These are phyloP conservation scores for Knoxia roxburghii DNA, from an alignment of 257 asterid species.

Conservation along the genomic window DNA sequence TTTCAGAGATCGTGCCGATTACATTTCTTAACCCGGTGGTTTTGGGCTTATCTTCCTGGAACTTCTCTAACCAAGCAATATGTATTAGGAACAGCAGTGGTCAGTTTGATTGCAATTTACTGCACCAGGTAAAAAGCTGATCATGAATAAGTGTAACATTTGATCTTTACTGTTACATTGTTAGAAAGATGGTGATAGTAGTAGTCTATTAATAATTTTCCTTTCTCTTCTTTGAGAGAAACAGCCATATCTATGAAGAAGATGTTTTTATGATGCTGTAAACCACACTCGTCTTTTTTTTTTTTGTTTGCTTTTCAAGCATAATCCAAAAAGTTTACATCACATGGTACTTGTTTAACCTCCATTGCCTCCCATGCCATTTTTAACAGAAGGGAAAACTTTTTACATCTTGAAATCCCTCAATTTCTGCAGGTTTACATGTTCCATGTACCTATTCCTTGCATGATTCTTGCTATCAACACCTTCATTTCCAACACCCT, in stretches of 20 bases:
- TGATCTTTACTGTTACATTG: background rate
- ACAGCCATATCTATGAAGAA: background rate
- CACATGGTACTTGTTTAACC: background rate
- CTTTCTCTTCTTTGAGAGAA: background rate
- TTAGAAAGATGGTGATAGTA: background rate
- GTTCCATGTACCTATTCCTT: constrained; percentile 1
- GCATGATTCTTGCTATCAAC: background rate
- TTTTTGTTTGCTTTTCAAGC: background rate
- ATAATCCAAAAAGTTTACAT: background rate
- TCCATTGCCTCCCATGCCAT: background rate
- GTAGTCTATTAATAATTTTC: background rate
- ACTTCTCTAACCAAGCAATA: constrained; percentile 23
- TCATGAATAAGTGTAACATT: background rate
- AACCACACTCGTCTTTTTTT: background rate
- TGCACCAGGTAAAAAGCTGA: constrained; percentile 17
- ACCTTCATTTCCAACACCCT: background rate
- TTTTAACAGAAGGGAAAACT: background rate
- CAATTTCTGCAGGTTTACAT: background rate
- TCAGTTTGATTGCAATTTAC: constrained; percentile 45
- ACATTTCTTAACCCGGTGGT: constrained; percentile 51
- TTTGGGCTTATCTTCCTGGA: constrained; percentile 37
- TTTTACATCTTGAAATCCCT: background rate
- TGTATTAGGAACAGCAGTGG: constrained; percentile 29
- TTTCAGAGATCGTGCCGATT: constrained; percentile 53
- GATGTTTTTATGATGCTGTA: constrained; percentile 1